Conservation (phyloP, 371 early-diverging fungal genomes). For the Funneliformis caledonium region DNA sequence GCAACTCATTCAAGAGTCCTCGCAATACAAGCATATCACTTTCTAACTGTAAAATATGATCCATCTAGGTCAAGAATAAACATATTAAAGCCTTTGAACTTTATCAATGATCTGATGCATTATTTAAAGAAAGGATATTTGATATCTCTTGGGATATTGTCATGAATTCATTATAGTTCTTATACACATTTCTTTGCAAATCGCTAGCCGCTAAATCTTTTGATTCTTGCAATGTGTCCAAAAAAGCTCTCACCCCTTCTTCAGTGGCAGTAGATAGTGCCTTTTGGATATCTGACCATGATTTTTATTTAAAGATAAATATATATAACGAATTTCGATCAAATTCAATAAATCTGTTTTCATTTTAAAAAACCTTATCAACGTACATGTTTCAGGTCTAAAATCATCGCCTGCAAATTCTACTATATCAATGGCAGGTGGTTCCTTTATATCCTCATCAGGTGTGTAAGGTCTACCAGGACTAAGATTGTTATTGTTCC, state of each 20-base stretch:
- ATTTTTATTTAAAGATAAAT: background rate
- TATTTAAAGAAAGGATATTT: slow-evolving; percentile 46
- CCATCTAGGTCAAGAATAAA: slow-evolving; percentile 8
- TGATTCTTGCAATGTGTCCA: slow-evolving; percentile 68
- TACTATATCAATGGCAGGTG: slow-evolving; percentile 15
- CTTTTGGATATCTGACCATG: slow-evolving; percentile 54
- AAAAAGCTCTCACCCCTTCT: slow-evolving; percentile 65
- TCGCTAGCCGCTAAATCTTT: slow-evolving; percentile 80
- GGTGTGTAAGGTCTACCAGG: background rate
- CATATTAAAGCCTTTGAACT: background rate
- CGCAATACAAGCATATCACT: slow-evolving; percentile 67
- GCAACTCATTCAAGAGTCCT: slow-evolving; percentile 61
- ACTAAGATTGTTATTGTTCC: background rate
- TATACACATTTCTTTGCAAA: slow-evolving; percentile 88
- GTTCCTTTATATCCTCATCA: slow-evolving; percentile 28
- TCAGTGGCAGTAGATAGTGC: slow-evolving; percentile 63
- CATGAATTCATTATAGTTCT: slow-evolving; percentile 94
- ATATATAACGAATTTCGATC: background rate
- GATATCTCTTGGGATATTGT: slow-evolving; percentile 93
- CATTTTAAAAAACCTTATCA: background rate
- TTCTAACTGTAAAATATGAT: slow-evolving; percentile 56
- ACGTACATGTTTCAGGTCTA: slow-evolving; percentile 37
- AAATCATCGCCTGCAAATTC: slow-evolving; percentile 39
- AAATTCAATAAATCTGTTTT: background rate
- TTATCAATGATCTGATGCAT: background rate